Base-by-base conservation (phyloP, 495 filamentous ascomycete genomes). In the Aspergillus sparsus region DNA sequence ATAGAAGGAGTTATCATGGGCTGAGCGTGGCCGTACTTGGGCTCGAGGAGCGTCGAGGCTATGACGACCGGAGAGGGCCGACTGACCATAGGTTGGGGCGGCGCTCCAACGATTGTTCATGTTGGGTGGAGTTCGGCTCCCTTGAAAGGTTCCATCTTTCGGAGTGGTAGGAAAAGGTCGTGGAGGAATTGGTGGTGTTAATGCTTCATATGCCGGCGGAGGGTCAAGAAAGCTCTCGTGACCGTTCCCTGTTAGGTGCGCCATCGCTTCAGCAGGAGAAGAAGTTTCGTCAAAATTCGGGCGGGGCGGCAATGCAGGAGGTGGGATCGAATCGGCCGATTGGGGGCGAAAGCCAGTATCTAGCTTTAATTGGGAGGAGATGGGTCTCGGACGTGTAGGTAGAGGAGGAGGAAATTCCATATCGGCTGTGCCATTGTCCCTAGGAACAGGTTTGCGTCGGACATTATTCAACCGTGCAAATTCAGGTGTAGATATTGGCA, bases 391-490 rank as follows among this genome's bases (percentile, higher is more conserved):
- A 35, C 61, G 54, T 44, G 66, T 55, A 37, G 64, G 68, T 7
- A 64, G 54, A 44, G 63, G 53, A 31, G 58, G 54, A 13, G 61
- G 13, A 11, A 63, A 61, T 16, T 55, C 46, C 5, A 42, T 41
- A 39, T 56, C 47, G 10, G 55, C 36, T 13, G 57, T 64, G 39
- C 44, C 55, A 16, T 55, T 60, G 27, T 60, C 66, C 13, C 62
- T 64, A 31, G 63, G 58, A 5, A 80, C 74, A 51, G 77, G 77
- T 51, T 80, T 79, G 8, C 77, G 72, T 32, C 71, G 69, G 27
- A 79, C 70, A 56, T 76, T 64, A 39, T 79, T 80, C 72, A 78
- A 53, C 21, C 67, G 68, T 21, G 69, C 69, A 15, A 75, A 70
- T 15, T 75, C 70, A 13, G 54, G 68, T 31, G 46, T 5, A 7